These are phyloP conservation scores for Solanum aculeatissimum DNA, from an alignment of 305 asterid genomes.

Conservation along the genomic window DNA sequence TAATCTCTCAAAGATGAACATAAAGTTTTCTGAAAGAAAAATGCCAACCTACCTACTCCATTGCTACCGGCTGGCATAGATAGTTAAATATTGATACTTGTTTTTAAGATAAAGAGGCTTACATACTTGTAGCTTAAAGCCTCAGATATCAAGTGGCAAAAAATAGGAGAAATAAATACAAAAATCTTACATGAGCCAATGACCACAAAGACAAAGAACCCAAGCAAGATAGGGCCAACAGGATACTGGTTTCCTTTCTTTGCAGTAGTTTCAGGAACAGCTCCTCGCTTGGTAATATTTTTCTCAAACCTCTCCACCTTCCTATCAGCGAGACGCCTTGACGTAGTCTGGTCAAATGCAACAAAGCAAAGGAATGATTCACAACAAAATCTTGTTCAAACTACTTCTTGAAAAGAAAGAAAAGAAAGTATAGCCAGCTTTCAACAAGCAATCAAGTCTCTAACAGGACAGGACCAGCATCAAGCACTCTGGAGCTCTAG, in stretches of 20 bases:
- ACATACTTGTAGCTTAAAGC: neutral
- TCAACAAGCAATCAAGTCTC: neutral
- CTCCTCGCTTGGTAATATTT: slow-evolving; percentile 72
- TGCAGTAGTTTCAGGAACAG: slow-evolving; percentile 49
- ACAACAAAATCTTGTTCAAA: neutral
- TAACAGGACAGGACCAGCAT: neutral
- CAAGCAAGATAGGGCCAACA: slow-evolving; percentile 82
- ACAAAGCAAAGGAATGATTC: neutral
- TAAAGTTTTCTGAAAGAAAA: neutral
- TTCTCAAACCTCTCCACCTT: slow-evolving; percentile 82
- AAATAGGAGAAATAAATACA: neutral
- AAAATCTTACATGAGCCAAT: slow-evolving; percentile 73
- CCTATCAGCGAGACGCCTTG: slow-evolving; percentile 82
- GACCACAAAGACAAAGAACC: slow-evolving; percentile 84
- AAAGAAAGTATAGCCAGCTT: neutral
- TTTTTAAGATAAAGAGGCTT: neutral
- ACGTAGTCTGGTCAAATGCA: slow-evolving; percentile 43
- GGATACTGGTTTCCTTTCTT: slow-evolving; percentile 75
- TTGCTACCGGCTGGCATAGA: neutral
- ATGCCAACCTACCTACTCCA: neutral
- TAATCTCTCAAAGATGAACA: neutral
- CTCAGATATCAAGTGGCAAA: neutral
- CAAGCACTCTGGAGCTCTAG: neutral
- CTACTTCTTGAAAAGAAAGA: neutral
- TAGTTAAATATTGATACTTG: neutral